Evolutionary conservation across 106 monocot species (phyloP).

Genomic region (Acanthochlamys bracteata): DNA sequence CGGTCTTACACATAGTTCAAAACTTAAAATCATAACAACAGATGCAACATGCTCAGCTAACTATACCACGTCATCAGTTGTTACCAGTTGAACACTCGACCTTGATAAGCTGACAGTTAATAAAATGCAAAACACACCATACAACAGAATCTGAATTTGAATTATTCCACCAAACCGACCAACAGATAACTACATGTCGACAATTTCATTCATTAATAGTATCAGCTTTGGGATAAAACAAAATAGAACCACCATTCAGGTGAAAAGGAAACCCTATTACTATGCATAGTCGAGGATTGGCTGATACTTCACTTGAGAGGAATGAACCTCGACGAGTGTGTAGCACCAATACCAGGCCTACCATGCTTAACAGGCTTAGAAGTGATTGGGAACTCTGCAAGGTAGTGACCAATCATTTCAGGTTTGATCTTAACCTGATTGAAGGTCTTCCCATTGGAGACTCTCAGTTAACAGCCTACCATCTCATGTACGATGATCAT

Average conservation of each 20-base stretch:
- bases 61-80: no score
- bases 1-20: no score
- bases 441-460: constrained; percentile 16
- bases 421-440: constrained; percentile 13
- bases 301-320: constrained; percentile 4
- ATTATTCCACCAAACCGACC: no score
- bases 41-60: no score
- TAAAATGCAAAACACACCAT: no score
- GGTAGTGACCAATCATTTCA: constrained; percentile 13
- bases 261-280: neutral
- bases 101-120: no score
- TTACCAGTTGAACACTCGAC: no score
- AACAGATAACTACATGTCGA: no score
- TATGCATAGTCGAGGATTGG: neutral
- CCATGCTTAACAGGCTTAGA: constrained; percentile 15
- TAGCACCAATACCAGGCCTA: constrained; percentile 15
- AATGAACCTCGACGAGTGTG: constrained; percentile 10
- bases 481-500: constrained; percentile 14
- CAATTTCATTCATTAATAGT: no score
- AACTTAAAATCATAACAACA: no score
- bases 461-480: constrained; percentile 8
- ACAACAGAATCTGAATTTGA: no score
- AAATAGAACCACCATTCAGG: neutral
- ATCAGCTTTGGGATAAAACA: neutral
- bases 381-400: constrained; percentile 13